Evolutionary conservation across 345 rosid genomes (phyloP).

Genomic region (Dipteronia sinensis): DNA sequence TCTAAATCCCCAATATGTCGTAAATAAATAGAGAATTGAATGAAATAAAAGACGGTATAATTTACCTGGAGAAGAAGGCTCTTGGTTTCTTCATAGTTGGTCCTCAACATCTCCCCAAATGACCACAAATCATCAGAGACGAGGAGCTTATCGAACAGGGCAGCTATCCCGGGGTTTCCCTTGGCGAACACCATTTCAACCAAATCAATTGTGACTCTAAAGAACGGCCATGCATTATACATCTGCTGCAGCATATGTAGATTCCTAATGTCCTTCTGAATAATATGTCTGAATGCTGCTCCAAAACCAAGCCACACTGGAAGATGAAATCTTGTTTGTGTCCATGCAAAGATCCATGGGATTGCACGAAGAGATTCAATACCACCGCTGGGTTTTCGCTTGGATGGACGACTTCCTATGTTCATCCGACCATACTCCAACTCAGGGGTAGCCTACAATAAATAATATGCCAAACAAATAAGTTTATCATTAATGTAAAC

Average conservation of each 20-base stretch:
- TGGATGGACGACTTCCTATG: slow-evolving; percentile 97
- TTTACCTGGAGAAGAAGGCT: slow-evolving; percentile 81
- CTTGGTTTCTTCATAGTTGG: slow-evolving; percentile 82
- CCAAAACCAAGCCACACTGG: slow-evolving; percentile 99
- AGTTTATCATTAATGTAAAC: not conserved
- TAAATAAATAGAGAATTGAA: no score
- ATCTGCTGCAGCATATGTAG: slow-evolving; percentile 83
- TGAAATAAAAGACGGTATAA: no score
- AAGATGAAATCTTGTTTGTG: slow-evolving; percentile 96
- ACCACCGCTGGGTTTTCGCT: slow-evolving; percentile 94
- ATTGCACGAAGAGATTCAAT: slow-evolving; percentile 96
- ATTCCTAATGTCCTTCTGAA: slow-evolving; percentile 69
- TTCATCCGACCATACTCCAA: slow-evolving; percentile 97
- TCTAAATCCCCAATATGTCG: no score
- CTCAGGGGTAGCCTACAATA: slow-evolving; percentile 93
- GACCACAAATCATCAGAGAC: slow-evolving; percentile 80
- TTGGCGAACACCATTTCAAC: slow-evolving; percentile 99
- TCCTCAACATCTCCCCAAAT: slow-evolving; percentile 73
- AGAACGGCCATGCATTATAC: slow-evolving; percentile 96
- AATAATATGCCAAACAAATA: slow-evolving; percentile 21
- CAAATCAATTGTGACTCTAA: slow-evolving; percentile 90
- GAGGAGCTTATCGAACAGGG: slow-evolving; percentile 81
- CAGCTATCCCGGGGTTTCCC: slow-evolving; percentile 94
- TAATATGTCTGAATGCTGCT: slow-evolving; percentile 74
- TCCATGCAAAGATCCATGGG: slow-evolving; percentile 99